Evolutionary conservation across 2,329 filamentous ascomycete genomes (phyloP).

Genomic region (Cladosporium sp.): DNA sequence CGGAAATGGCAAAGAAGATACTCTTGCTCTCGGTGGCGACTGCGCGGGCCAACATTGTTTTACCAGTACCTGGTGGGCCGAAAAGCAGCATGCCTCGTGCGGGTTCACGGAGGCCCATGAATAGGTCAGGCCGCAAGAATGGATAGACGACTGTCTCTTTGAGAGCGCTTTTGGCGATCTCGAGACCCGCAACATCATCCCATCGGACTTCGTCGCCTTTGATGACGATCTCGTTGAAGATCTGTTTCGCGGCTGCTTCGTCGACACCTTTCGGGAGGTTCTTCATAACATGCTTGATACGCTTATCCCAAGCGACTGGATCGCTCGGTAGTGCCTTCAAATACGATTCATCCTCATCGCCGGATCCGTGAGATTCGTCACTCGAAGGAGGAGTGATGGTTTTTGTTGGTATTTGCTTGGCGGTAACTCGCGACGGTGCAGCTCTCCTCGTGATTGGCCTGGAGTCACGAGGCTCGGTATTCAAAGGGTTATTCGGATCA

Average conservation of each 20-base stretch:
- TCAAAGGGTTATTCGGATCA: constrained; percentile 16
- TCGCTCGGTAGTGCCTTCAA: constrained; percentile 22
- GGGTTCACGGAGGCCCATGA: constrained; percentile 91
- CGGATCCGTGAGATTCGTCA: constrained; percentile 43
- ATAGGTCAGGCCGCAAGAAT: constrained; percentile 89
- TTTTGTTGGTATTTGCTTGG: constrained; percentile 19
- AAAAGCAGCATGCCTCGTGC: constrained; percentile 94
- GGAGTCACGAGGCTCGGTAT: constrained; percentile 13
- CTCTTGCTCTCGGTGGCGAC: constrained; percentile 93
- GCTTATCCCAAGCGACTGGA: constrained; percentile 55
- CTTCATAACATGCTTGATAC: constrained; percentile 64
- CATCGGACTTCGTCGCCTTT: constrained; percentile 93
- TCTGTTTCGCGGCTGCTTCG: constrained; percentile 76
- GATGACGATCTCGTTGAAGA: constrained; percentile 92
- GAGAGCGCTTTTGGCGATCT: constrained; percentile 83
- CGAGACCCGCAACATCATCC: constrained; percentile 87
- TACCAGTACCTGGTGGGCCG: constrained; percentile 94
- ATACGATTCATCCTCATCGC: constrained; percentile 24
- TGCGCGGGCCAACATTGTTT: constrained; percentile 93
- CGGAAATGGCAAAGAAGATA: constrained; percentile 95
- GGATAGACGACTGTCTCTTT: constrained; percentile 97
- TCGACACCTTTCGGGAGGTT: constrained; percentile 80
- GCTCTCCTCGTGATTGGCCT: constrained; percentile 14
- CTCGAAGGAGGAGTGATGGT: constrained; percentile 43
- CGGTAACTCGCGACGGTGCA: constrained; percentile 22